Evolutionary conservation across 345 rosid species (phyloP), one percentile per base, ranked within the genome.

Genomic region (Camelina laxa): DNA sequence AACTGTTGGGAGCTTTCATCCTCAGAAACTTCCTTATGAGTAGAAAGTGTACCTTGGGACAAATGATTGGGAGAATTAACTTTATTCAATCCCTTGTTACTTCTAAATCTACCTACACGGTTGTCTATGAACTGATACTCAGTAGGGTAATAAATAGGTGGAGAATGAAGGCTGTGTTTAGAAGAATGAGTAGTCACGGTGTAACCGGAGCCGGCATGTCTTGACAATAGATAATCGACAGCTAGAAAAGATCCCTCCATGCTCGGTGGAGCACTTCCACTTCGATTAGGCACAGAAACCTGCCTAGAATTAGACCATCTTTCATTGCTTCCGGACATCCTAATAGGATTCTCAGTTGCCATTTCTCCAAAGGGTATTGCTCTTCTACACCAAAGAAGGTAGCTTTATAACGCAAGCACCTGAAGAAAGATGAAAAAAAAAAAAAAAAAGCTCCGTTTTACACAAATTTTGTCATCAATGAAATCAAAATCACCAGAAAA

Each of bases 211-310:
- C 66, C 35, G 42, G 64, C 73, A 9, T 74, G 81, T 70, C 49
- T 82, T 53, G 78, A 85, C 55, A 80, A 73, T 13, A 87, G 74
- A 64, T 77, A 77, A 58, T 81, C 76, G 5, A 84, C 73, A 4
- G 87, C 91, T 65, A 82, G 54, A 71, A 82, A 72, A 12, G 89
- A 87, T 16, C 91, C 89, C 58, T 87, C 89, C 77, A 87, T 80
- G 75, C 64, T 87, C 9, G 87, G 89, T 1, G 91, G 91, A 2
- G 91, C 91, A 76, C 89, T 85, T 55, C 87, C 91, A 62, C 89
- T 87, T 31, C 91, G 85, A 69, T 76, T 67, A 51, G 91, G 91
- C 54, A 67, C 83, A 22, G 49, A 54, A 64, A 30, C 78, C 19
- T 76, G 74, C 33, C 70, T 75, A 19, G 74, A 75, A 35, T 72